A percentile compares a stretch with the other conserved stretches of the same genome.
phyloP scores from a whole-genome alignment of 331 rosid species.

The Rhamnella rubrinervis region DNA sequence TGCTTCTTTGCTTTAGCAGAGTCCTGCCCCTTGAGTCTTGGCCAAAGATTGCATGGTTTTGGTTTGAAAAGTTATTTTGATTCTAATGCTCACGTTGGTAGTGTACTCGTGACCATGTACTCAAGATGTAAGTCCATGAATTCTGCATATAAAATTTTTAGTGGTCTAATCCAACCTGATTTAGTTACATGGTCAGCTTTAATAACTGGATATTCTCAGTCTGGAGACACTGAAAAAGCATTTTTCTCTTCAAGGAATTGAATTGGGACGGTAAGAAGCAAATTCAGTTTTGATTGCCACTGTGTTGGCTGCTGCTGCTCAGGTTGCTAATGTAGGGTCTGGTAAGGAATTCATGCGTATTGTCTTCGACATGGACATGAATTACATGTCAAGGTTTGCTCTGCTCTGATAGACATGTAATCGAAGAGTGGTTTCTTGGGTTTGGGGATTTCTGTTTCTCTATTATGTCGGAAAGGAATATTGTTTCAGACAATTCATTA shows the following conservation, averaged over 20 bases:
- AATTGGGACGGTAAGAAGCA: slow-evolving; percentile 46
- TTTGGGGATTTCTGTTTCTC: slow-evolving; percentile 51
- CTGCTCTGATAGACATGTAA: slow-evolving; percentile 81
- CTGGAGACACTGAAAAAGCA: slow-evolving; percentile 55
- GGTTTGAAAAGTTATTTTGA: slow-evolving; percentile 55
- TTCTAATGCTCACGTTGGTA: slow-evolving; percentile 55
- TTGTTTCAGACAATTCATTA: slow-evolving; percentile 68
- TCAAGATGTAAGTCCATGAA: slow-evolving; percentile 64
- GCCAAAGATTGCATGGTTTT: slow-evolving; percentile 66
- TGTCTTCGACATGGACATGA: slow-evolving; percentile 66
- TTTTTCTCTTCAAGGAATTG: slow-evolving; percentile 56
- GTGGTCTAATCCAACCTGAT: slow-evolving; percentile 61
- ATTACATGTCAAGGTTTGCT: slow-evolving; percentile 66
- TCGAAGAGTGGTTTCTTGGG: slow-evolving; percentile 73
- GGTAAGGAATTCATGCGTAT: slow-evolving; percentile 76
- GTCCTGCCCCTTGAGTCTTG: slow-evolving; percentile 48
- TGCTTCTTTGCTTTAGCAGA: slow-evolving; percentile 54
- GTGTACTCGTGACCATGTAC: slow-evolving; percentile 81
- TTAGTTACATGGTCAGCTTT: slow-evolving; percentile 86
- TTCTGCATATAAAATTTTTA: slow-evolving; percentile 59
- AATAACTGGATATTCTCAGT: slow-evolving; percentile 67
- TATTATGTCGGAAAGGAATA: slow-evolving; percentile 52
- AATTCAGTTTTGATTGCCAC: slow-evolving; percentile 71
- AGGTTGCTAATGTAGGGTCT: slow-evolving; percentile 44
- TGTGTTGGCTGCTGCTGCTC: slow-evolving; percentile 71